Base-by-base conservation (phyloP, 2,329 filamentous ascomycete species). In the Penicillium sp. region DNA sequence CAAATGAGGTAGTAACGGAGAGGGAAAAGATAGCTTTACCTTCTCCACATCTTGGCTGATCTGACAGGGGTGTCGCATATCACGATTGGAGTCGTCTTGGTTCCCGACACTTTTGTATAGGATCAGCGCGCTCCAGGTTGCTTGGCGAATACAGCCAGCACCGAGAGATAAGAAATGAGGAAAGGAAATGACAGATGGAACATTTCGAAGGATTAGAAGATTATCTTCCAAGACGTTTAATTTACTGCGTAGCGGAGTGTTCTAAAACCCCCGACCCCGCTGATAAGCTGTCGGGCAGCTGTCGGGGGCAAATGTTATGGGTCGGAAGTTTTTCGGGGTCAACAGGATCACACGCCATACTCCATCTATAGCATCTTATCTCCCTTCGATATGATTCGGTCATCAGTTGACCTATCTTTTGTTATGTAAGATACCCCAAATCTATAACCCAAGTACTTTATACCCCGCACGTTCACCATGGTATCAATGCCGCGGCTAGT, bases 11-110 rank as follows among this genome's bases (percentile, higher is more conserved):
- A 27, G 2, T 53, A 10, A 50, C 41, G 35, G 47, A 43, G 48
- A 50, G 53, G 41, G 52, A 45, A 48, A 31, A 35, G 33, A 43
- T 43, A 54, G 50, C 3, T 54, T 40, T 69, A 72, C 70, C 68
- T 72, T 72, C 69, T 72, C 71, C 67, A 65, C 68, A 69, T 71
- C 65, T 57, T 59, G 46, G 35, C 49, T n/a, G 49, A 58, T 61
- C 52, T 38, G 56, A 12, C 27, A 55, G 42, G 37, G 29, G 43
- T 52, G 35, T 45, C 19, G 47, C 59, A 59, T 63, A 15, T 25
- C 47, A 53, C 47, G 8, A 19, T 49, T 40, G 37, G 37, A 42
- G 35, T 6, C n/a, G 10, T 12, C 12, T 33, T 4, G 19, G 19
- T 41, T 54, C 17, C 13, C 13, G 21, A 35, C 45, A 27, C 12